Base-by-base conservation (phyloP, 2,329 filamentous ascomycete species). In the Fusarium newnesense region DNA sequence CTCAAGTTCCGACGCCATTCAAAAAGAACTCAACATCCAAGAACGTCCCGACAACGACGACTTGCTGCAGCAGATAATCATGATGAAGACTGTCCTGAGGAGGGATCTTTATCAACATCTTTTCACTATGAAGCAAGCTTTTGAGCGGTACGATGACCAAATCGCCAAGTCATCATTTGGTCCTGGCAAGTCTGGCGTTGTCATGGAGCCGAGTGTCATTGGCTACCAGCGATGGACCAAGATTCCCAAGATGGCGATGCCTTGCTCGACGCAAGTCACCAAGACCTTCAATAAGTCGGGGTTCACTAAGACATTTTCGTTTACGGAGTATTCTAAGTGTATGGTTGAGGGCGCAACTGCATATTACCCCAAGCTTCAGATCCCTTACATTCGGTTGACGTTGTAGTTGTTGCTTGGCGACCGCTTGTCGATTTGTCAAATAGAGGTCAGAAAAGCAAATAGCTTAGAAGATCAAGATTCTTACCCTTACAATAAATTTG, bases 241-340 rank as follows among this genome's bases (percentile, higher is more conserved):
- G 28, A 9, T 50, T 24, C 28, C 47, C 0, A 32, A 50, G 21
- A 50, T 50, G 47, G 47, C 47, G 0, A 50, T 50, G 28, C 28
- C 47, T 13, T 34, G 47, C 21, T 50, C 47, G 21, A 19, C 24
- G 10, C 15, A 50, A 13, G 8, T 12, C 4, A 50, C 28, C 15
- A 34, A 50, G 21, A 24, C 47, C 0, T 50, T 50, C 1, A 34
- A 19, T 7, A 50, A 50, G 47, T 9, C 28, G 8, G 47, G 47
- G 1, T 50, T 50, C 10, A 32, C 3, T 2, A 32, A 50, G 28
- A 32, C 10, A 0, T 32, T 50, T 24, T 50, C 28, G 21, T 24
- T 50, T 8, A 50, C 47, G 10, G 28, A 50, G 21, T 50, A 50
- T 50, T 34, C 0, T 5, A 50, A 19, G 15, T 50, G 47, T 4